A percentile compares a stretch with the other conserved stretches of the same genome.
These are phyloP conservation scores for Nakazawaea ishiwadae DNA, from an alignment of 805 yeast genomes.

Conservation along the genomic window DNA sequence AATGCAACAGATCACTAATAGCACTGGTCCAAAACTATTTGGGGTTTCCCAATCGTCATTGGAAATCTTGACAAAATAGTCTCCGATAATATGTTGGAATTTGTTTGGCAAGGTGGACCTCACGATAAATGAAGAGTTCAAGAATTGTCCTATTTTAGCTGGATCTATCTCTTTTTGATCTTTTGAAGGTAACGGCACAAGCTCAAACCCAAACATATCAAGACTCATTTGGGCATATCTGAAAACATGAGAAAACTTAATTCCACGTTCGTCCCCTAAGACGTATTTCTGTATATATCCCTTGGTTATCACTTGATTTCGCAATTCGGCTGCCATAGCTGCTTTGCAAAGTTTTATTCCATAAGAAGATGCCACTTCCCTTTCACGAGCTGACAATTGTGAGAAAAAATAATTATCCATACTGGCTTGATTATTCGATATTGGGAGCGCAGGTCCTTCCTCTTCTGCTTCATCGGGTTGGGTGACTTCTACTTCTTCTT, in stretches of 20 bases:
- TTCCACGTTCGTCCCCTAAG: slow-evolving; percentile 17
- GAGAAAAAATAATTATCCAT: slow-evolving; percentile 13
- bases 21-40: slow-evolving; percentile 21
- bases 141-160: slow-evolving; percentile 1
- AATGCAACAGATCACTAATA: slow-evolving; percentile 22
- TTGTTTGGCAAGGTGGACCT: slow-evolving; percentile 18
- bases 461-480: background rate
- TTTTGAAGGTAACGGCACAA: slow-evolving; percentile 19
- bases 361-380: slow-evolving; percentile 15
- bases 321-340: slow-evolving; percentile 23
- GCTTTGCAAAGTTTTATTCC: slow-evolving; percentile 18
- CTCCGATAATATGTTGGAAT: slow-evolving; percentile 19
- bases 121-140: slow-evolving; percentile 22
- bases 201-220: slow-evolving; percentile 20
- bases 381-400: slow-evolving; percentile 3
- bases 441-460: background rate
- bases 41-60: slow-evolving; percentile 21
- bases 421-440: slow-evolving; percentile 11
- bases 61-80: slow-evolving; percentile 14
- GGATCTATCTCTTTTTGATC: slow-evolving; percentile 3
- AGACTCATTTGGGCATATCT: slow-evolving; percentile 16
- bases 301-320: slow-evolving; percentile 22
- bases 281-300: slow-evolving; percentile 23
- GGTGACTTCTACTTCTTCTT: background rate
- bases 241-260: slow-evolving; percentile 19